Evolutionary conservation across 2,329 filamentous ascomycete species (phyloP), one percentile per base, ranked within the genome.

Genomic region (Phoma herbarum): DNA sequence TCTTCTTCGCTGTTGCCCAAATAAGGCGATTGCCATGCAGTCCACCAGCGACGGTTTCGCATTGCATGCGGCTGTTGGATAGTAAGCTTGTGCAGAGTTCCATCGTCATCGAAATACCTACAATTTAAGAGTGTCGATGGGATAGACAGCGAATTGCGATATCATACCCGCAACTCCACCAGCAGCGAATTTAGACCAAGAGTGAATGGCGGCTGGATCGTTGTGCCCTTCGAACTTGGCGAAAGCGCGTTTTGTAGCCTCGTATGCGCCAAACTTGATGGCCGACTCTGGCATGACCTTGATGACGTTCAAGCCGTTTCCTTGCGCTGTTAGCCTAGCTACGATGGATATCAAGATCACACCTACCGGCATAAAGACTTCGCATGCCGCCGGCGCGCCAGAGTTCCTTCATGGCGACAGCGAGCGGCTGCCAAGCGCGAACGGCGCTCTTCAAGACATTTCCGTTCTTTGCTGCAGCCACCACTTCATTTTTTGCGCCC

Each of bases 261-360:
- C 95, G 74, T 97, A 99, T 20, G 93, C 94, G 60, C 95, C 95
- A 76, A 99, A 99, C 78, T 97, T 96, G 75, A 99, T 97, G 25
- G 95, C 94, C 26, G 94, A 97, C 80, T 99, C 95, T 0, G 95
- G 95, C 92, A 98, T 97, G 60, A 99, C 95, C 78, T 99, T 99
- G 72, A 97, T 78, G 2, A 99, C 93, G 69, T 99, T 99, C 67
- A 99, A 82, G 3, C 95, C 95, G 72, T 99, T 99, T 35, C 95
- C 93, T 96, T 68, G 8, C 22, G 25, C 10, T 20, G 55, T 75
- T 54, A 45, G 63, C 29, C 18, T 53, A 28, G 44, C 14, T 18
- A 4, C 23, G 20, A 25, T 6, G 6, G 6, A 7, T 1, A 3
- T 25, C 22, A 29, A 6, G 11, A 28, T 6, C 8, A 37, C 9